Conservation (phyloP, 305 asterid species). For the Striga hermonthica region DNA sequence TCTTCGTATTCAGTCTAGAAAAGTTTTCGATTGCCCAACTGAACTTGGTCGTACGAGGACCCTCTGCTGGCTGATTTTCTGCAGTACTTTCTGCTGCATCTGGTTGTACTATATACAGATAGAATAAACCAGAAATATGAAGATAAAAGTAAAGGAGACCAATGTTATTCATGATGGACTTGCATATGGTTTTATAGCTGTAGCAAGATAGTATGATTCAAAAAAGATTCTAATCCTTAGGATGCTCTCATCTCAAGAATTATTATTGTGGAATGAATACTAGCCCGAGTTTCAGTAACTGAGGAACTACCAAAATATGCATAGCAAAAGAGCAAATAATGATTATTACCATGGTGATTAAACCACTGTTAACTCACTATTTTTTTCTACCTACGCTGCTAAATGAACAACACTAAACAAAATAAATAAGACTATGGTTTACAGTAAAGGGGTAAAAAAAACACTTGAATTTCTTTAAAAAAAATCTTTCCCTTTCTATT, state of each 20-base stretch:
- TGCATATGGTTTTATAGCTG: neutral
- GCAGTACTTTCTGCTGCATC: slow-evolving; percentile 32
- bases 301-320: slow-evolving; percentile 10
- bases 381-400: neutral
- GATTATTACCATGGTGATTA: slow-evolving; percentile 3
- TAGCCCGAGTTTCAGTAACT: slow-evolving; percentile 8
- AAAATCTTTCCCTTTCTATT: neutral
- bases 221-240: slow-evolving; percentile 10
- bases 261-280: neutral
- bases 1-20: slow-evolving; percentile 37
- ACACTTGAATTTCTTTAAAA: neutral
- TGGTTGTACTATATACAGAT: slow-evolving; percentile 29
- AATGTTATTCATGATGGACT: neutral
- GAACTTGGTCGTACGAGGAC: slow-evolving; percentile 38
- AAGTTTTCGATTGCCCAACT: slow-evolving; percentile 45
- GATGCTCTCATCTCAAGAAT: neutral
- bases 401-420: slow-evolving; percentile 1
- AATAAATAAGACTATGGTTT: neutral
- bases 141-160: neutral
- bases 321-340: slow-evolving; percentile 9
- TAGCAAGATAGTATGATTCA: slow-evolving; percentile 1
- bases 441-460: too few relatives aligned
- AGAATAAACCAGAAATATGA: neutral
- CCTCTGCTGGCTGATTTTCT: slow-evolving; percentile 38
- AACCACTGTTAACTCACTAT: neutral